Conservation (phyloP, 371 early-diverging fungal species). For the Basidiobolus meristosporus region DNA sequence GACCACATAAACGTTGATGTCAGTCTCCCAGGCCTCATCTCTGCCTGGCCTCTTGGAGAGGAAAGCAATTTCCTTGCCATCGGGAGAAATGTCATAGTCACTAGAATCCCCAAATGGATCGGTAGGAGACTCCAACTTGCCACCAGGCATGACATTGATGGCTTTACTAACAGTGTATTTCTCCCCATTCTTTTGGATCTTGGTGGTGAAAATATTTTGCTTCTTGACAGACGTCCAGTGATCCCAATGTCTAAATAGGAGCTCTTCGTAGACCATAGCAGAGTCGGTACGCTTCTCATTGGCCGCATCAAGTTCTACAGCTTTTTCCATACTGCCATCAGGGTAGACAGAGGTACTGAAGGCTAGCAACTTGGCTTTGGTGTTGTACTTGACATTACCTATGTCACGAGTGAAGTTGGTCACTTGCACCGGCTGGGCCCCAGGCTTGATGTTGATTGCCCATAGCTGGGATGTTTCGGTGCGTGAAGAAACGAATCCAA, state of each 20-base stretch:
- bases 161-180: neutral
- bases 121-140: conserved; percentile 17
- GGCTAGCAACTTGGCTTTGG: no score
- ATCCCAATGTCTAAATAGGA: conserved; percentile 64
- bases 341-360: no score
- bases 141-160: neutral
- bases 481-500: no score
- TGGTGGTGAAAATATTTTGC: conserved; percentile 10
- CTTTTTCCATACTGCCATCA: no score
- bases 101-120: conserved; percentile 34
- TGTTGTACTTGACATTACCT: no score
- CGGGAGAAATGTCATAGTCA: conserved; percentile 37
- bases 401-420: no score
- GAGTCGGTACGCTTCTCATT: conserved; percentile 11
- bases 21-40: conserved; percentile 61
- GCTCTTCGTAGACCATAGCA: conserved; percentile 26
- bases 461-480: no score
- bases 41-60: conserved; percentile 33
- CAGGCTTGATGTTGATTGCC: no score
- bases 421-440: no score
- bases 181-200: neutral
- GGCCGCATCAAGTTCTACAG: neutral
- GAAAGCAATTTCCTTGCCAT: conserved; percentile 38
- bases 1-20: conserved; percentile 44
- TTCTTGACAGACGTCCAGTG: conserved; percentile 20